A percentile compares a stretch with the other conserved stretches of the same genome.
phyloP scores from a whole-genome alignment of 225 moss, liverwort and hornwort species.

The Anthoceros angustus region DNA sequence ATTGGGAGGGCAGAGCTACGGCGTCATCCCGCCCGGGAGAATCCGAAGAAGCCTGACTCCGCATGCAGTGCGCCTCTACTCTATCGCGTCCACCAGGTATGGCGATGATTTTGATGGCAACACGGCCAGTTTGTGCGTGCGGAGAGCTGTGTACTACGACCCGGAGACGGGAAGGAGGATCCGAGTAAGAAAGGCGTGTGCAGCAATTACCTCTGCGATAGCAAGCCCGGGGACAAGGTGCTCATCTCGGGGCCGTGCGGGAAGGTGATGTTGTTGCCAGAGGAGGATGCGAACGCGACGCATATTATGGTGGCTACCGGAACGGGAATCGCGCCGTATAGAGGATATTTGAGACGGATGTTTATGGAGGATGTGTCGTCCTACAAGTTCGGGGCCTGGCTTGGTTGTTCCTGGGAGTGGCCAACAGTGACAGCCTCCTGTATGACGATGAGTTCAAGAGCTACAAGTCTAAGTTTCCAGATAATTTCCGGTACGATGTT shows the following conservation, averaged over 20 bases:
- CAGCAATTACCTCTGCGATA: conserved; percentile 85
- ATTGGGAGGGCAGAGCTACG: conserved; percentile 99
- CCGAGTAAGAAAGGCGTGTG: conserved; percentile 91
- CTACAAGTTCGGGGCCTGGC: conserved; percentile 77
- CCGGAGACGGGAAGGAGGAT: conserved; percentile 65
- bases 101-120: conserved; percentile 91
- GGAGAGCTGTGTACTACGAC: conserved; percentile 81
- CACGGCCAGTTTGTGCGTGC: conserved; percentile 83
- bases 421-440: conserved; percentile 71
- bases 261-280: conserved; percentile 77
- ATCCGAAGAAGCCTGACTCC: conserved; percentile 86
- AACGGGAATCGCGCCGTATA: conserved; percentile 94
- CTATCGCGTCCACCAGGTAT: conserved; percentile 85
- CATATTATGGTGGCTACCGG: conserved; percentile 99
- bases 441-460: conserved; percentile 65
- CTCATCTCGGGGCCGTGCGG: conserved; percentile 87
- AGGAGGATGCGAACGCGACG: conserved; percentile 49
- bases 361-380: conserved; percentile 80
- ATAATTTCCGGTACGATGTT: conserved; percentile 76
- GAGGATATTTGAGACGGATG: conserved; percentile 72
- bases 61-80: conserved; percentile 72
- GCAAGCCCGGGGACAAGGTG: conserved; percentile 70
- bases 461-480: conserved; percentile 38
- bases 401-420: conserved; percentile 94
- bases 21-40: conserved; percentile 76